Percentiles rank a stretch among this genome's conserved stretches.
phyloP scores from a whole-genome alignment of 768 basidiomycete species.

The Psilocybe cyanescens region DNA sequence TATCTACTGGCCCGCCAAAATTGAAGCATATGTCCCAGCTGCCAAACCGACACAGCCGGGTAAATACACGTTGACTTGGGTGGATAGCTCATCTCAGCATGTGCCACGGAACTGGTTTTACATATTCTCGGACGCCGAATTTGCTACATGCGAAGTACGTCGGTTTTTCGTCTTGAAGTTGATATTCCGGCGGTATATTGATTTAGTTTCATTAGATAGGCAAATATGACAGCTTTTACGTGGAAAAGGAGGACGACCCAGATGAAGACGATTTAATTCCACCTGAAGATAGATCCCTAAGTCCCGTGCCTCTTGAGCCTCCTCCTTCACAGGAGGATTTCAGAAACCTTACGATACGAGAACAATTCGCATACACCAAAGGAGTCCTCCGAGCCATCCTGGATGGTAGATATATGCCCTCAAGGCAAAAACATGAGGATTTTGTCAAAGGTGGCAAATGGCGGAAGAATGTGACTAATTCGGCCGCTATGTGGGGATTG shows the following conservation, averaged over 20 bases:
- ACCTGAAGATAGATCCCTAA: constrained; percentile 30
- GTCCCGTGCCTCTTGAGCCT: constrained; percentile 45
- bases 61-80: constrained; percentile 60
- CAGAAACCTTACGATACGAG: constrained; percentile 47
- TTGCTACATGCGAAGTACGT: constrained; percentile 60
- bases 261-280: constrained; percentile 16
- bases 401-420: constrained; percentile 58
- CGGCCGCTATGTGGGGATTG: constrained; percentile 39
- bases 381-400: constrained; percentile 65
- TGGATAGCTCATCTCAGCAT: constrained; percentile 50
- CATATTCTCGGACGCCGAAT: constrained; percentile 60
- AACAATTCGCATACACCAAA: constrained; percentile 70
- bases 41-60: constrained; percentile 37
- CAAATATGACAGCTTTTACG: constrained; percentile 49
- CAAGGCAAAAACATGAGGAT: constrained; percentile 45
- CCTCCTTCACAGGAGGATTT: constrained; percentile 49
- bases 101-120: constrained; percentile 60
- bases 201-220: constrained; percentile 48
- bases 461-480: constrained; percentile 41
- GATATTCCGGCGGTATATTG: not conserved
- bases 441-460: constrained; percentile 65
- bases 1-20: constrained; percentile 69
- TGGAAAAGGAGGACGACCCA: constrained; percentile 41
- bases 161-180: not conserved
- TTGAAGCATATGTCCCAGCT: constrained; percentile 56